Evolutionary conservation across 2,329 filamentous ascomycete species (phyloP).

Genomic region (Arthroderma uncinatum): DNA sequence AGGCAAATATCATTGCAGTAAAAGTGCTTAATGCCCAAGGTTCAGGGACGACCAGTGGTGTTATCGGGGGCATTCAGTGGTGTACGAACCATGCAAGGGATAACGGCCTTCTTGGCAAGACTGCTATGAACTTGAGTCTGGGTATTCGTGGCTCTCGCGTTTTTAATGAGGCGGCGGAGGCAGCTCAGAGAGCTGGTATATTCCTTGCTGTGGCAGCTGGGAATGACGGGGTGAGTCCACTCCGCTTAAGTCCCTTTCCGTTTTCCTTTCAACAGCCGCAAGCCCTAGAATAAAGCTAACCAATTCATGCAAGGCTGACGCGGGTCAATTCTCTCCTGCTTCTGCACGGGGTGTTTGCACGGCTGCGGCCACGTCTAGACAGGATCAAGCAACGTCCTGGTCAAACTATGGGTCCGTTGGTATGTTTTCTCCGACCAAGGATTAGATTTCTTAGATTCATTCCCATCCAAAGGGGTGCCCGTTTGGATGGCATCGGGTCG

Average conservation of each 20-base stretch:
- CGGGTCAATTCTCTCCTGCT: slow-evolving; percentile 22
- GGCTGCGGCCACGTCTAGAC: slow-evolving; percentile 28
- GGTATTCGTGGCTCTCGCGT: slow-evolving; percentile 27
- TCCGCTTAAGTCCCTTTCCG: neutral
- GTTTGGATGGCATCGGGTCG: neutral
- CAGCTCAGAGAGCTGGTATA: slow-evolving; percentile 28
- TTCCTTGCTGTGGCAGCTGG: slow-evolving; percentile 34
- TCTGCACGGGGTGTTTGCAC: slow-evolving; percentile 31
- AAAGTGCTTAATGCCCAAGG: slow-evolving; percentile 40
- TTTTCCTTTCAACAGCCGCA: neutral
- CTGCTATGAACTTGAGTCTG: slow-evolving; percentile 29
- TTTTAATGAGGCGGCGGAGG: slow-evolving; percentile 30
- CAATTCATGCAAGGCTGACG: neutral
- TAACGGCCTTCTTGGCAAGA: slow-evolving; percentile 22
- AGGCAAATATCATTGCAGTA: slow-evolving; percentile 34
- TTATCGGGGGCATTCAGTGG: slow-evolving; percentile 41
- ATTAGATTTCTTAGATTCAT: neutral
- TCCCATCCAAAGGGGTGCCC: neutral
- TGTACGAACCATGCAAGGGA: slow-evolving; percentile 24
- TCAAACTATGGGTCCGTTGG: slow-evolving; percentile 35
- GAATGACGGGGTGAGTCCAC: slow-evolving; percentile 23
- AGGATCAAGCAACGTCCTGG: slow-evolving; percentile 28
- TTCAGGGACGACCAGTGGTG: slow-evolving; percentile 36
- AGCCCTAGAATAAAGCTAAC: slow-evolving; percentile 18
- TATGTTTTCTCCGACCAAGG: slow-evolving; percentile 1